Evolutionary conservation across 108 stramenopile genomes (phyloP).

Genomic region (Nitzschia inconspicua): DNA sequence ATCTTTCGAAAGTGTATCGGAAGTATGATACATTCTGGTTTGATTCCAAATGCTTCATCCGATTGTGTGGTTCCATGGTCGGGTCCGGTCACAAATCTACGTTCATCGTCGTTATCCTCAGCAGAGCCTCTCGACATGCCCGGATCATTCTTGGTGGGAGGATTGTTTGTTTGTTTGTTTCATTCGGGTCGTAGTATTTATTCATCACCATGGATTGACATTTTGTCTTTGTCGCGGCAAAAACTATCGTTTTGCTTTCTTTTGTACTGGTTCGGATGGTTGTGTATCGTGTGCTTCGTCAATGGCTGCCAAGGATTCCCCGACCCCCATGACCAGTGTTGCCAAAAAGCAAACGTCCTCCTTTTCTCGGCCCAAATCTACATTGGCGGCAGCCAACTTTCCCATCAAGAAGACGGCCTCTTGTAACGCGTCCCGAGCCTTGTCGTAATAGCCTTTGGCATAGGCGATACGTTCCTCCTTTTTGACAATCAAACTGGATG

Average conservation of each 20-base stretch:
- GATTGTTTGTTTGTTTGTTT: no score
- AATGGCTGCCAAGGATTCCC: slow-evolving; percentile 39
- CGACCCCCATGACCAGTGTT: slow-evolving; percentile 73
- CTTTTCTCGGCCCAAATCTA: slow-evolving; percentile 60
- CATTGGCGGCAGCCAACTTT: slow-evolving; percentile 37
- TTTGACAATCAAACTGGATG: slow-evolving; percentile 49
- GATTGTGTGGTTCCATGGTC: no score
- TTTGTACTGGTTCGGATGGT: slow-evolving; percentile 21
- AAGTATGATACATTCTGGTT: no score
- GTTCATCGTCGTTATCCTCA: no score
- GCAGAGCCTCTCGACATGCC: no score
- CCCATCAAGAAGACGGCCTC: slow-evolving; percentile 63
- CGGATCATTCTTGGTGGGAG: no score
- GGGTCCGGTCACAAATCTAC: no score
- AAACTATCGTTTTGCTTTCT: slow-evolving; percentile 20
- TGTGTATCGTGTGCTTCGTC: slow-evolving; percentile 33
- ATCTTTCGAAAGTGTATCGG: no score
- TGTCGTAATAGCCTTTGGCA: slow-evolving; percentile 72
- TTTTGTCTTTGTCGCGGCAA: no score
- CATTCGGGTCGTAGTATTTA: no score
- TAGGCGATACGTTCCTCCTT: slow-evolving; percentile 60
- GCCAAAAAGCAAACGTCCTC: slow-evolving; percentile 70
- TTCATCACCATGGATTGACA: no score
- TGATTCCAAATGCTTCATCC: no score
- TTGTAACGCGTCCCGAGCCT: slow-evolving; percentile 63